Evolutionary conservation across 306 rosid genomes (phyloP).

Genomic region (Castanopsis chinensis): DNA sequence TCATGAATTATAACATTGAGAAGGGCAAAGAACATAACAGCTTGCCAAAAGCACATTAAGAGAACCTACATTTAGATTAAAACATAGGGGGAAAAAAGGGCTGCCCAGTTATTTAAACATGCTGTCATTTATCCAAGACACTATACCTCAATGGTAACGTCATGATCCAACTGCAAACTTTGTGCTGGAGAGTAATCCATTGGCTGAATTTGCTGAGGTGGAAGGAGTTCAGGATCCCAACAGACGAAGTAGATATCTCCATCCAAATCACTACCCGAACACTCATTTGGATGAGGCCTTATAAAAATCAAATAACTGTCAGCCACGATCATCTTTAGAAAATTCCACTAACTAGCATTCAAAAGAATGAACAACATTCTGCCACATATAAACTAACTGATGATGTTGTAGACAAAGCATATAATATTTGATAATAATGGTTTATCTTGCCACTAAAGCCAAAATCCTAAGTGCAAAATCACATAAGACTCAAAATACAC

Average conservation of each 20-base stretch:
- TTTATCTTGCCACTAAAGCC: background rate
- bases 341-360: background rate
- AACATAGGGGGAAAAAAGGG: too few relatives aligned
- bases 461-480: background rate
- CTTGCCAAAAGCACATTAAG: background rate
- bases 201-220: slow-evolving; percentile 20
- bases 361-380: background rate
- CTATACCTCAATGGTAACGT: slow-evolving; percentile 44
- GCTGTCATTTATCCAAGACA: background rate
- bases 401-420: background rate
- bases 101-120: background rate
- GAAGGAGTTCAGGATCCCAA: slow-evolving; percentile 45
- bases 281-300: slow-evolving; percentile 59
- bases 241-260: slow-evolving; percentile 46
- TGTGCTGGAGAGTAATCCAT: slow-evolving; percentile 48
- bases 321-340: background rate
- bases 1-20: background rate
- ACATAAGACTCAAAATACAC: background rate
- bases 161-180: slow-evolving; percentile 22
- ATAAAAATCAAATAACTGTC: background rate
- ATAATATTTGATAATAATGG: background rate
- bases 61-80: background rate
- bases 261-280: slow-evolving; percentile 54
- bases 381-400: background rate
- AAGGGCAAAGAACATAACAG: background rate